Base-by-base conservation (phyloP, 2,329 filamentous ascomycete genomes). In the Paracorniculantispora psalliotae region DNA sequence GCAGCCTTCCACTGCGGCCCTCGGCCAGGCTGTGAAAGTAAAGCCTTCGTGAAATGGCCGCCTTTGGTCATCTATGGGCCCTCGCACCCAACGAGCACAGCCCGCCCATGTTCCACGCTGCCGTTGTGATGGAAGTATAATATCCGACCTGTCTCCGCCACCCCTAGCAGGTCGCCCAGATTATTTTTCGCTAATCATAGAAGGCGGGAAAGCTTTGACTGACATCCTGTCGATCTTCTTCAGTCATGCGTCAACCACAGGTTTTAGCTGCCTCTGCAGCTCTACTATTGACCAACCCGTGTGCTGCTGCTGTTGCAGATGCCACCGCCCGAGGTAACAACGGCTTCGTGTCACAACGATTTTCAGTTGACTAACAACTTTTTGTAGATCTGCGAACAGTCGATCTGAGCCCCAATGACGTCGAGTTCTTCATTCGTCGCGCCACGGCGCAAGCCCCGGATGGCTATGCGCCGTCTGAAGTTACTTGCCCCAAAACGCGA, bases 381-480 rank as follows among this genome's bases (percentile, higher is more conserved):
- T 8, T 6, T 15, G 0, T 19, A 57, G 49, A 41, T 25, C 33
- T 48, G 1, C 23, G 51, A 35, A 50, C n/a, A 17, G 46, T n/a
- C 28, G 58, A 55, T 13, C 15, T 59, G 7, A 44, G 30, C 5
- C 46, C 50, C 1, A 35, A 46, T 7, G 58, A 59, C 39, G 15
- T 59, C 4, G 58, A 59, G 6, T 59, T 59, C n/a, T 19, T 59
- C 1, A n/a, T 55, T 30, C 58, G 58, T 33, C 50, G 58, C 43
- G 58, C 58, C 17, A 55, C 58, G 10, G 43, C 58, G 23, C 58
- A 59, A n/a, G 71, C 73, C 17, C 73, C 73, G 55, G 58, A 68
- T 67, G 84, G 85, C 62, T 97, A 97, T 72, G 83, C 85, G 1
- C 92, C 92, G 0, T 75, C 79, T 35, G 69, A 75, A 6, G 87